A percentile compares a stretch with the other conserved stretches of the same genome.
These are phyloP conservation scores for Triglochin maritima DNA, from an alignment of 106 monocot species.

Conservation along the genomic window DNA sequence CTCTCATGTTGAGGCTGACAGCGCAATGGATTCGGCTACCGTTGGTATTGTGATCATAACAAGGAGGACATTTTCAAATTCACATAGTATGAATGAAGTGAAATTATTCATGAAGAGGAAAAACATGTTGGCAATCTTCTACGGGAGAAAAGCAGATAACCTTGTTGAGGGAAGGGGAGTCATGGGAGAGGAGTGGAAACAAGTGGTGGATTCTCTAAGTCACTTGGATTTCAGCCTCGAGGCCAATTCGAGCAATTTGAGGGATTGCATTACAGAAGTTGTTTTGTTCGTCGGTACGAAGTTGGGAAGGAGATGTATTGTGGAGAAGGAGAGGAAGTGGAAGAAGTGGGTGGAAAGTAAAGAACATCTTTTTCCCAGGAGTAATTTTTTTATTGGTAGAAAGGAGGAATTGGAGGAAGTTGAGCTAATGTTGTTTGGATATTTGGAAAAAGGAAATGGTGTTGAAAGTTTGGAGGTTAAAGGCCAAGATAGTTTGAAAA, in stretches of 20 bases:
- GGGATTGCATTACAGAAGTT: constrained; percentile 36
- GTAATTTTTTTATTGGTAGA: constrained; percentile 51
- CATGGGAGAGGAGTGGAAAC: constrained; percentile 36
- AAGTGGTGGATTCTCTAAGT: constrained; percentile 19
- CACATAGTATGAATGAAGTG: constrained; percentile 46
- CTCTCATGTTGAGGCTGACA: constrained; percentile 17
- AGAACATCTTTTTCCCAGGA: constrained; percentile 49
- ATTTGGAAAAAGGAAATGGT: background rate
- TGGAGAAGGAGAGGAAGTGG: constrained; percentile 36
- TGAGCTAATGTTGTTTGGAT: background rate
- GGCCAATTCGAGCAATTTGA: constrained; percentile 20
- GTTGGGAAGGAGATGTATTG: constrained; percentile 34
- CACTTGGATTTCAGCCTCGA: constrained; percentile 27
- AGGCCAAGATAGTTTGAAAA: too few relatives aligned
- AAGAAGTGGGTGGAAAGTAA: constrained; percentile 11
- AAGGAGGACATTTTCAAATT: constrained; percentile 26
- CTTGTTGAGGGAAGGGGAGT: constrained; percentile 40
- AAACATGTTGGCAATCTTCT: constrained; percentile 49
- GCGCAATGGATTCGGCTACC: constrained; percentile 25
- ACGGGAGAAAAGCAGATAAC: constrained; percentile 27
- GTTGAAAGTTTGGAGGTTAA: background rate
- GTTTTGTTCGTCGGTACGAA: constrained; percentile 29
- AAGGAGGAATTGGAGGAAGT: constrained; percentile 49
- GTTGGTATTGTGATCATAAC: constrained; percentile 43
- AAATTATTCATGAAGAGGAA: constrained; percentile 26